Evolutionary conservation across 441 rosid genomes (phyloP).

Genomic region (Kokia cookei): DNA sequence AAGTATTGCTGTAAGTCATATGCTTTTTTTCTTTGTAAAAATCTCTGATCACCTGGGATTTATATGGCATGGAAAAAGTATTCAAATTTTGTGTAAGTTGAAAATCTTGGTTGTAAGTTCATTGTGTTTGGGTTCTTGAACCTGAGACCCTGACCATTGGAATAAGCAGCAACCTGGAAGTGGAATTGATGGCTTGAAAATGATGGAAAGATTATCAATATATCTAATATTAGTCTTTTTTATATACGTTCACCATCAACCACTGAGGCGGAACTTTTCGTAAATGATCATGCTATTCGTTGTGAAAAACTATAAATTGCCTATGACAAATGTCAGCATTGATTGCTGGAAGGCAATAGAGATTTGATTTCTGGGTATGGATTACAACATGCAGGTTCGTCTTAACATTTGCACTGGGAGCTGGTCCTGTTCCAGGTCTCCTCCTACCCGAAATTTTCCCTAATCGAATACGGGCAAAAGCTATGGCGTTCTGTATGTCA

Average conservation of each 20-base stretch:
- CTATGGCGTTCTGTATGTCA: slow-evolving; percentile 67
- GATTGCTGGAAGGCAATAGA: not conserved
- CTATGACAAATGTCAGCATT: not conserved
- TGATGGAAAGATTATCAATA: not conserved
- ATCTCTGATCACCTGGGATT: not conserved
- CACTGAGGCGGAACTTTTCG: not conserved
- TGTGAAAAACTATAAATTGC: not conserved
- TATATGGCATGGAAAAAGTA: not conserved
- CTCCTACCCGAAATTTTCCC: slow-evolving; percentile 72
- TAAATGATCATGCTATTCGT: not conserved
- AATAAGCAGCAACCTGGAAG: not conserved
- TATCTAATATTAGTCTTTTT: not conserved
- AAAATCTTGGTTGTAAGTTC: not conserved
- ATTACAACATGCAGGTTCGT: slow-evolving; percentile 40
- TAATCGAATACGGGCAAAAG: slow-evolving; percentile 66
- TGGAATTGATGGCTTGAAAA: not conserved
- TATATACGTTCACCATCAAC: not conserved
- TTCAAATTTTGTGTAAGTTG: not conserved
- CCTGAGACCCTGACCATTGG: not conserved
- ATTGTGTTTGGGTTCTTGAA: not conserved
- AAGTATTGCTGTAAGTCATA: slow-evolving; percentile 23
- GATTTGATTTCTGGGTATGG: not conserved
- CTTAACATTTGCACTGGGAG: slow-evolving; percentile 61
- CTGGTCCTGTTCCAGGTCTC: slow-evolving; percentile 73
- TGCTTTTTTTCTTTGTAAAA: not conserved